These are phyloP conservation scores for Chlorophyllum brunneum DNA, from an alignment of 768 basidiomycete genomes.

Conservation along the genomic window DNA sequence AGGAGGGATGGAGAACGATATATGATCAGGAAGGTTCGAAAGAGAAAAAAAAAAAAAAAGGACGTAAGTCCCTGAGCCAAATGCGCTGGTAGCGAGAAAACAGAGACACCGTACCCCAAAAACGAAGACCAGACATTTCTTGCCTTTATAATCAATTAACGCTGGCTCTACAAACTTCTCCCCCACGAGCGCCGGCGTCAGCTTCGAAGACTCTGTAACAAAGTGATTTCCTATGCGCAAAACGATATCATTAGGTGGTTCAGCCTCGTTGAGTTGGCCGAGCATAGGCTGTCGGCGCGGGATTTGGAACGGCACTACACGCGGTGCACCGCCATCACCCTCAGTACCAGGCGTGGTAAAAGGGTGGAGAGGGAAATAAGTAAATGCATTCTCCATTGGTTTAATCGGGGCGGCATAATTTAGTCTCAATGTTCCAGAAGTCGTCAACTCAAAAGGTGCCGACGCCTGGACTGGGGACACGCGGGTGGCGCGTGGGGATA, in stretches of 20 bases:
- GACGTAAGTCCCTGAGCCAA: slow-evolving; percentile 4
- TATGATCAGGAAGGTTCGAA: too few species aligned
- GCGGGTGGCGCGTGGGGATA: slow-evolving; percentile 5
- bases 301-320: slow-evolving; percentile 30
- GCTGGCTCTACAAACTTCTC: slow-evolving; percentile 58
- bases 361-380: slow-evolving; percentile 36
- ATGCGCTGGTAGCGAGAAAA: too few species aligned
- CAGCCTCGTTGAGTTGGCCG: slow-evolving; percentile 22
- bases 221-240: slow-evolving; percentile 30
- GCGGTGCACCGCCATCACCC: slow-evolving; percentile 18
- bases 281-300: slow-evolving; percentile 35
- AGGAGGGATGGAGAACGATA: too few species aligned
- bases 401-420: slow-evolving; percentile 7
- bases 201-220: slow-evolving; percentile 36
- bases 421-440: slow-evolving; percentile 6
- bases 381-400: slow-evolving; percentile 18
- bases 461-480: background rate
- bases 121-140: slow-evolving; percentile 53
- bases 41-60: background rate
- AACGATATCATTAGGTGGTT: slow-evolving; percentile 27
- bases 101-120: slow-evolving; percentile 44
- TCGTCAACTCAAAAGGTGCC: slow-evolving; percentile 5
- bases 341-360: slow-evolving; percentile 25
- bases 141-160: slow-evolving; percentile 49
- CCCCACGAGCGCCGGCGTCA: slow-evolving; percentile 54